Conservation (phyloP, 2,329 filamentous ascomycete genomes). For the Alternaria burnsii region DNA sequence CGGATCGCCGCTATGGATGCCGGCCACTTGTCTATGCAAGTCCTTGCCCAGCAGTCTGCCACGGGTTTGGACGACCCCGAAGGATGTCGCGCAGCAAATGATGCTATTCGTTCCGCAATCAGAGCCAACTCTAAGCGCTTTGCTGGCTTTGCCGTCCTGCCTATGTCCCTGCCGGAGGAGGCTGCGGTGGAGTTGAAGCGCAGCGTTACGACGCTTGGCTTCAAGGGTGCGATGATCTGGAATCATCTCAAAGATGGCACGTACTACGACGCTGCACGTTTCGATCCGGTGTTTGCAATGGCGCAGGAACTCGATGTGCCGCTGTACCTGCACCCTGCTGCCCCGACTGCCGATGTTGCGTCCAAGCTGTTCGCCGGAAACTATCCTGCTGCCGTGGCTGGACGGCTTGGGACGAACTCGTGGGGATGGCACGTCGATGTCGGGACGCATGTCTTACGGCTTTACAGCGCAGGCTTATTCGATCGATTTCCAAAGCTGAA, state of each 20-base stretch:
- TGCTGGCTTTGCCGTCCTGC: neutral
- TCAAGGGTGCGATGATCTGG: neutral
- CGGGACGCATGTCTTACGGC: neutral
- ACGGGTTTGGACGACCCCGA: slow-evolving; percentile 3
- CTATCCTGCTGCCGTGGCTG: neutral
- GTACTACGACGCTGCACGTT: neutral
- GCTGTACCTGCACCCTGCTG: neutral
- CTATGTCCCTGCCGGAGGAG: neutral
- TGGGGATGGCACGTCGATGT: slow-evolving; percentile 8
- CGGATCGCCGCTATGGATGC: slow-evolving; percentile 19
- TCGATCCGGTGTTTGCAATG: neutral
- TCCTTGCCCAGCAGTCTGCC: slow-evolving; percentile 15
- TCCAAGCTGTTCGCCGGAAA: neutral
- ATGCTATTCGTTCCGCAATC: neutral
- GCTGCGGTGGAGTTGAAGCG: neutral
- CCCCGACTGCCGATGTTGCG: neutral
- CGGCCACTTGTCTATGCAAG: slow-evolving; percentile 14
- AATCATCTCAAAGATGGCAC: neutral
- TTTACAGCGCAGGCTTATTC: neutral
- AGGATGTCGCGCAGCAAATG: slow-evolving; percentile 9
- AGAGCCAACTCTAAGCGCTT: neutral
- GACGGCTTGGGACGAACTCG: neutral
- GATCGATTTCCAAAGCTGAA: slow-evolving; percentile 1
- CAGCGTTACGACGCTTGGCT: neutral
- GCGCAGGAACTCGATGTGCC: neutral